Evolutionary conservation across 345 rosid genomes (phyloP).

Genomic region (Salix exigua): DNA sequence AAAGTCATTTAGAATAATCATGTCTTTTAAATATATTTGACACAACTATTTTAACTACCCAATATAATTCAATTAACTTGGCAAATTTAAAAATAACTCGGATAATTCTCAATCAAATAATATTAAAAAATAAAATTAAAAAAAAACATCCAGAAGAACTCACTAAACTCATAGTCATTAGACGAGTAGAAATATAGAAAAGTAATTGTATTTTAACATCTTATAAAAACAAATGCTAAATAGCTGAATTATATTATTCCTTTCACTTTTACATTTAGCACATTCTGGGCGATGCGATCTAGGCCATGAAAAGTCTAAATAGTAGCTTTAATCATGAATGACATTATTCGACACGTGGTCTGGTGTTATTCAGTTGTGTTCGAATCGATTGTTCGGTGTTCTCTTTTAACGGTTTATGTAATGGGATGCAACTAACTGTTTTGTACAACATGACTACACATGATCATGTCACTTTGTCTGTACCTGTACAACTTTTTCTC

Average conservation of each 20-base stretch:
- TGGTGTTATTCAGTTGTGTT: background rate
- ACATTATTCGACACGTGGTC: background rate
- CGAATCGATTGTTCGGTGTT: background rate
- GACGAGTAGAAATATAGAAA: fast-evolving
- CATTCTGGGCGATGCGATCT: no score
- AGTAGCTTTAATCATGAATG: background rate
- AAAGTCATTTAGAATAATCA: fast-evolving
- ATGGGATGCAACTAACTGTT: background rate
- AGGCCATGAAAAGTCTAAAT: background rate
- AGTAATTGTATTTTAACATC: no score
- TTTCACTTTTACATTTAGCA: no score
- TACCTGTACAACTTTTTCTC: background rate
- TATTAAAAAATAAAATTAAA: no score
- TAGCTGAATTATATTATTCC: no score
- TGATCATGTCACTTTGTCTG: background rate
- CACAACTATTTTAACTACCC: no score
- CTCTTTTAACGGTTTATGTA: background rate
- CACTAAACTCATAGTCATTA: no score
- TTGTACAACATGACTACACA: background rate
- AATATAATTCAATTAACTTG: no score
- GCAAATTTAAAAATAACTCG: fast-evolving
- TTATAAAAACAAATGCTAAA: no score
- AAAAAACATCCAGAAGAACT: fast-evolving
- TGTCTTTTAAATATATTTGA: no score
- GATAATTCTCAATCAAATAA: no score